Evolutionary conservation across 768 basidiomycete species (phyloP), one percentile per base, ranked within the genome.

Genomic region (Dentipellis sp.): DNA sequence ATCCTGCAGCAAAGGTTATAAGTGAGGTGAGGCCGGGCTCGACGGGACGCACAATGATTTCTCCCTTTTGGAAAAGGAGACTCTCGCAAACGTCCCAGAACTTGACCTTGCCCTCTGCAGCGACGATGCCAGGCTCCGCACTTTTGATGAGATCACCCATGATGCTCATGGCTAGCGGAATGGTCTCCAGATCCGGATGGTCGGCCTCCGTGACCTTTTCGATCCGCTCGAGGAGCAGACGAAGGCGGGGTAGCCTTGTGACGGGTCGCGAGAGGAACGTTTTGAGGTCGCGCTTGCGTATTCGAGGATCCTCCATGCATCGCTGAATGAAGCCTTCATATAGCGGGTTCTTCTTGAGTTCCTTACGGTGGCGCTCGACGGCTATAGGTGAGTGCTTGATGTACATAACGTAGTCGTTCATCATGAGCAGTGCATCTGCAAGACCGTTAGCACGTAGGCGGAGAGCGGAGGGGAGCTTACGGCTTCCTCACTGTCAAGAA

Each of bases 21-120:
- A 58, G 53, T 50, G 10, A 61, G 53, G 57, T 40, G 16, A 59
- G 37, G 9, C 47, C 46, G 45, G 21, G 8, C 52, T 3, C 16
- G 37, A 19, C 8, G 36, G 34, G 58, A 54, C 83, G 58, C 64
- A 91, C 91, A 38, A 92, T 83, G 16, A 94, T 82, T 67, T 94
- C 91, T 22, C 88, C 91, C 59, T 78, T 83, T 64, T 82, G 82
- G 63, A 82, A 90, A 11, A 81, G 69, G 50, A 95, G 66, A 62
- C 79, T 84, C 71, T 94, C 90, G 60, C 82, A 83, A 2, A 94
- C 71, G 53, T 75, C 82, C 85, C 87, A 90, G 58, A 91, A 84
- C 65, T 91, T 92, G 61, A 94, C 92, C 66, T 92, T 92, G 59
- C 82, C 79, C 66, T 94, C 92, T 1, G 93, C 90, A n/a, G 85